Evolutionary conservation across 768 basidiomycete genomes (phyloP).

Genomic region (Podaxis rugospora): DNA sequence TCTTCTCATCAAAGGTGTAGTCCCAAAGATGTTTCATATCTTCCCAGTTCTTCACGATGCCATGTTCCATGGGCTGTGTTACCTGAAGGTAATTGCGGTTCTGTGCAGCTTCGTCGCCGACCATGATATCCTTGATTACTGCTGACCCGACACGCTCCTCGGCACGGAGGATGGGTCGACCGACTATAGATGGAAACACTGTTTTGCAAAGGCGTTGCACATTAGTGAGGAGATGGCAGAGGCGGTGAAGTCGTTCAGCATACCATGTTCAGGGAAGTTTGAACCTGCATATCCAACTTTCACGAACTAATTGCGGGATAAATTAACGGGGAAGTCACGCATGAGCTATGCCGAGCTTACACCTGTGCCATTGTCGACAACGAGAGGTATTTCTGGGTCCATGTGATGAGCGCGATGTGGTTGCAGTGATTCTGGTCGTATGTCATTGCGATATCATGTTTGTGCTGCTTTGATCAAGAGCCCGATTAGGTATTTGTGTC

Average conservation of each 20-base stretch:
- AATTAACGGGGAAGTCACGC: slow-evolving; percentile 6
- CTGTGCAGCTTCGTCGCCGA: slow-evolving; percentile 94
- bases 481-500: not conserved
- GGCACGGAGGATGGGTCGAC: slow-evolving; percentile 94
- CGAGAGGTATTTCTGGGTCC: slow-evolving; percentile 54
- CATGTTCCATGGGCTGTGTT: slow-evolving; percentile 98
- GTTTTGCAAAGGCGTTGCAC: slow-evolving; percentile 3
- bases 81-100: slow-evolving; percentile 95
- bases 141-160: slow-evolving; percentile 89
- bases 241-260: slow-evolving; percentile 15
- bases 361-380: slow-evolving; percentile 88
- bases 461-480: not conserved
- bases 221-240: not conserved
- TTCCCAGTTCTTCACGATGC: slow-evolving; percentile 98
- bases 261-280: slow-evolving; percentile 94
- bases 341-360: slow-evolving; percentile 40
- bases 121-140: slow-evolving; percentile 95
- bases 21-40: slow-evolving; percentile 99
- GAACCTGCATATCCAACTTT: slow-evolving; percentile 89
- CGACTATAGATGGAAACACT: slow-evolving; percentile 97
- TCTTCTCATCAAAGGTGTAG: slow-evolving; percentile 96
- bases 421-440: not conserved
- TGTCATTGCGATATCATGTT: slow-evolving; percentile 8
- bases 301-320: slow-evolving; percentile 57
- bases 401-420: slow-evolving; percentile 19